Evolutionary conservation across 1,284 basidiomycete species (phyloP), one percentile per base, ranked within the genome.

Genomic region (Sanguinoderma infundibulare): DNA sequence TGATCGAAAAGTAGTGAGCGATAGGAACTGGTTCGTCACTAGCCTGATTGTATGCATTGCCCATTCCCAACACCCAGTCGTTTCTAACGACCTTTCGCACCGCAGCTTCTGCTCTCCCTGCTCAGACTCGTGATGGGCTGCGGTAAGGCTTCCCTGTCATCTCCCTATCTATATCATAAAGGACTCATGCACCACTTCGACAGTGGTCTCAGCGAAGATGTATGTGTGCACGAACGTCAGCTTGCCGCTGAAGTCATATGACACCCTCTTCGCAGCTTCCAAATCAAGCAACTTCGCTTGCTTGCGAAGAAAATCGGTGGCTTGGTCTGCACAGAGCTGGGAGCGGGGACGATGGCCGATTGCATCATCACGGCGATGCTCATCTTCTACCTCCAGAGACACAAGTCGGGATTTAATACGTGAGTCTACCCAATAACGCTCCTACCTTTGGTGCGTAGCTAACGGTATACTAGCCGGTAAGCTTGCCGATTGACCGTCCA

Each of bases 41-140:
- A 3, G 15, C 32, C 1, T 38, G 4, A 52, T 52, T 7, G 50
- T 52, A 17, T 8, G 49, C 20, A 14, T 22, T 12, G 20, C 44
- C 8, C 15, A 8, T 17, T 20, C 49, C 30, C 14, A 9, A 17
- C 17, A 14, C n/a, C 3, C n/a, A 15, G 30, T 22, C 1, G 4
- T 9, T 12, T 15, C 49, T 35, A 7, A 35, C 32, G 2, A n/a
- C n/a, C 17, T 4, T 34, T 17, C 2, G 10, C 17, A 2, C 17
- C 6, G 15, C 7, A 65, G 57, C 59, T 62, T 2, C 15, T 14
- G 9, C 54, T 61, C 17, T 64, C 63, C 34, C 26, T 52, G 9
- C 2, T 64, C 12, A 56, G 62, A 20, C 47, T 64, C 1, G 52
- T 47, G 17, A 53, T 44, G 34, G 57, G 57, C 1, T 53, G 32